These are phyloP conservation scores for Gossypium thurberi DNA, from an alignment of 345 rosid genomes.

Conservation along the genomic window DNA sequence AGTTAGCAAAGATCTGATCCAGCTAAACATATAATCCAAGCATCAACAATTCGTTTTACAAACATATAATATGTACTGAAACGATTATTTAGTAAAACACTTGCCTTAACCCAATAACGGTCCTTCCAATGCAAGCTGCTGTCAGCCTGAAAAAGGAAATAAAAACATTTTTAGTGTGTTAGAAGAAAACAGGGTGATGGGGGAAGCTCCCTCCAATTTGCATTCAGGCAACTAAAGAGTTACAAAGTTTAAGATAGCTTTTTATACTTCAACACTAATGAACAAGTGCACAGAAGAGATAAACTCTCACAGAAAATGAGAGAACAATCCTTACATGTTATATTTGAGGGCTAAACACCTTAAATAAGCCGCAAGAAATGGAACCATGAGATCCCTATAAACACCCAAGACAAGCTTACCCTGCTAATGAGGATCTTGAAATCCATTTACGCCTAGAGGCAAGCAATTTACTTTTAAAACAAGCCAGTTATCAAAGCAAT, in stretches of 20 bases:
- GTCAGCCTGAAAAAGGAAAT: constrained; percentile 51
- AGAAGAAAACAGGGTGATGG: not conserved
- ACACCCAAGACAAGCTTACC: not conserved
- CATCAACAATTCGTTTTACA: not conserved
- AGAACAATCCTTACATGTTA: not conserved
- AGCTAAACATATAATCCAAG: not conserved
- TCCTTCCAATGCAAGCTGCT: constrained; percentile 57
- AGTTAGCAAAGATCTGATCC: not conserved
- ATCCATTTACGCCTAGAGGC: not conserved
- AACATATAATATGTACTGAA: not conserved
- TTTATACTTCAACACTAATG: constrained; percentile 4
- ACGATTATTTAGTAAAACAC: constrained; percentile 19
- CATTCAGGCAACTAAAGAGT: not conserved
- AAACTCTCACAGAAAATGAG: not conserved
- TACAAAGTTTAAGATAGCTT: not conserved
- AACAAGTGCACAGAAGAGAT: not conserved
- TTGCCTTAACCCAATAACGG: constrained; percentile 97
- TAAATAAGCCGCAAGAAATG: not conserved
- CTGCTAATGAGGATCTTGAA: not conserved
- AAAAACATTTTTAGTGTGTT: not conserved
- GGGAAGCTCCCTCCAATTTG: not conserved
- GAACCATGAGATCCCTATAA: not conserved
- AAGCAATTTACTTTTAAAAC: not conserved
- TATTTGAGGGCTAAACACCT: not conserved
- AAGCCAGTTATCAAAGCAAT: not conserved